A percentile compares a stretch with the other conserved stretches of the same genome.
Conservation (phyloP, 768 basidiomycete genomes). For the Lentinula lateritia region DNA sequence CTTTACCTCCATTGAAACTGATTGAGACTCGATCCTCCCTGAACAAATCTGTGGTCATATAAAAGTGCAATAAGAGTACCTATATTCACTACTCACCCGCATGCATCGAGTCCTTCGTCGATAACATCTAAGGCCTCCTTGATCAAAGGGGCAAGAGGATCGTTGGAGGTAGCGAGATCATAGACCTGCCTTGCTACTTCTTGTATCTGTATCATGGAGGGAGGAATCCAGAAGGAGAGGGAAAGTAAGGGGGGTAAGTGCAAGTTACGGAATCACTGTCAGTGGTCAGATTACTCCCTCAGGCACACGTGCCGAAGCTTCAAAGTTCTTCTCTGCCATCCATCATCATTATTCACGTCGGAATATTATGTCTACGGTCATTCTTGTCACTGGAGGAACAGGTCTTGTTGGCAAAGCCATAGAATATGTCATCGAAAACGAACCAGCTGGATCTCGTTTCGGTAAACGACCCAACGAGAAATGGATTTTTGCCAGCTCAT, state of each 20-base stretch:
- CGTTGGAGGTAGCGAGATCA: constrained; percentile 46
- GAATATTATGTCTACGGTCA: constrained; percentile 34
- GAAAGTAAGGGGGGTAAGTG: background rate
- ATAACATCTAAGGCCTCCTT: constrained; percentile 82
- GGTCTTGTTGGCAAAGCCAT: constrained; percentile 89
- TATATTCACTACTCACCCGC: constrained; percentile 62
- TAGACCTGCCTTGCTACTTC: constrained; percentile 57
- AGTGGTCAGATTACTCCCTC: background rate
- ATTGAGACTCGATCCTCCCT: constrained; percentile 73
- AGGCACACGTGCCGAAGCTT: background rate
- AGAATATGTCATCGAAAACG: constrained; percentile 69
- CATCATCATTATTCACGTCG: background rate
- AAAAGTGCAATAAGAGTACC: background rate
- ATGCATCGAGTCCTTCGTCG: constrained; percentile 65
- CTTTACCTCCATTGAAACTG: constrained; percentile 98
- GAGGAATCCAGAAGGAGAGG: background rate
- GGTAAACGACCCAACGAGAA: constrained; percentile 71
- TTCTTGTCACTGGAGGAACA: constrained; percentile 81
- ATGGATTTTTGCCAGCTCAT: constrained; percentile 80
- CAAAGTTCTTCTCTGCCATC: background rate
- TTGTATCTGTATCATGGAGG: constrained; percentile 13
- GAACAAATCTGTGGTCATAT: constrained; percentile 7
- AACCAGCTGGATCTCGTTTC: constrained; percentile 73
- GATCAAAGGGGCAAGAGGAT: constrained; percentile 55
- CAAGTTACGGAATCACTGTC: background rate